Evolutionary conservation across 345 rosid genomes (phyloP).

Genomic region (Limnanthes douglasii): DNA sequence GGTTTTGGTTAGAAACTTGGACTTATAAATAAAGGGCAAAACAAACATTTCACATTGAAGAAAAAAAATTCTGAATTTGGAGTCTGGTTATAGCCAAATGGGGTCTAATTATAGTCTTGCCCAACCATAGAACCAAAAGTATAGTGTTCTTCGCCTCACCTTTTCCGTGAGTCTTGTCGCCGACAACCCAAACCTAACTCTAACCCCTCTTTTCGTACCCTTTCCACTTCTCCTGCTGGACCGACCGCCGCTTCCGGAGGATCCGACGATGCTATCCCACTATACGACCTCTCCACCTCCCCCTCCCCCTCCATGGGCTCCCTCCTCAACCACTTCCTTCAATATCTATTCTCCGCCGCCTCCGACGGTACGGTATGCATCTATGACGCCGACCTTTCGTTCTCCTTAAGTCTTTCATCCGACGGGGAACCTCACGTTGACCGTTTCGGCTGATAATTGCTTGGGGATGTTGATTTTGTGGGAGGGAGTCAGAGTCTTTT

Average conservation of each 20-base stretch:
- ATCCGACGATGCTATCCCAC: conserved; percentile 66
- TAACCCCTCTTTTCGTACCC: conserved; percentile 76
- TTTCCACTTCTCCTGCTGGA: conserved; percentile 60
- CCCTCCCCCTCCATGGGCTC: conserved; percentile 81
- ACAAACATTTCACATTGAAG: too few relatives aligned
- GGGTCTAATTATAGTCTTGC: too few relatives aligned
- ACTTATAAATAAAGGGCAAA: too few relatives aligned
- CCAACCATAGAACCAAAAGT: too few relatives aligned
- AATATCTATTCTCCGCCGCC: conserved; percentile 68
- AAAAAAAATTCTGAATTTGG: too few relatives aligned
- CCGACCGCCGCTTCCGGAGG: conserved; percentile 80
- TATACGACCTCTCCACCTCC: conserved; percentile 73
- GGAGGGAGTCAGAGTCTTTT: conserved; percentile 72
- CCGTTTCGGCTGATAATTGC: conserved; percentile 71
- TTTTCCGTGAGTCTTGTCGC: too few relatives aligned
- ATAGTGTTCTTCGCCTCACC: too few relatives aligned
- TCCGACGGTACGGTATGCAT: conserved; percentile 81
- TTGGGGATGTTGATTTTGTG: conserved; percentile 78
- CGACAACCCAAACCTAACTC: conserved; percentile 22
- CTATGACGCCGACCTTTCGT: conserved; percentile 75
- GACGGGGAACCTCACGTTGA: conserved; percentile 70
- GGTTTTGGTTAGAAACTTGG: too few relatives aligned
- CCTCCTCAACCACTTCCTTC: conserved; percentile 60
- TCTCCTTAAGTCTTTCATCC: conserved; percentile 66
- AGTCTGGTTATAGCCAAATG: too few relatives aligned